A percentile compares a stretch with the other conserved stretches of the same genome.
These are phyloP conservation scores for Fusarium bulbicola DNA, from an alignment of 2,329 filamentous ascomycete species.

Conservation along the genomic window DNA sequence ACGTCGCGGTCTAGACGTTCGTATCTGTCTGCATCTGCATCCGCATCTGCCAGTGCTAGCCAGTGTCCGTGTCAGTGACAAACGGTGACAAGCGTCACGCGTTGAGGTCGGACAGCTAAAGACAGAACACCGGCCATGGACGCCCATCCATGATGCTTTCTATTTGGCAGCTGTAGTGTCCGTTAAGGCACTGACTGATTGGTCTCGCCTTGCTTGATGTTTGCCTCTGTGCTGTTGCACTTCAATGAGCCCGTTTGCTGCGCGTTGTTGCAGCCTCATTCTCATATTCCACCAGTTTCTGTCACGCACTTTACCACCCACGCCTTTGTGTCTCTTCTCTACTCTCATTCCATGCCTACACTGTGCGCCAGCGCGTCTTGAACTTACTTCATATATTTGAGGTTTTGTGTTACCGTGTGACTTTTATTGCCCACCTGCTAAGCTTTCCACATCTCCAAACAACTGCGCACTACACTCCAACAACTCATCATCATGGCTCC, in stretches of 20 bases:
- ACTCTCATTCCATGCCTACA: background rate
- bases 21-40: background rate
- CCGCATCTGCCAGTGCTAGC: background rate
- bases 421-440: background rate
- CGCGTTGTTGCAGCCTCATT: slow-evolving; percentile 3
- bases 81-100: slow-evolving; percentile 22
- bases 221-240: background rate
- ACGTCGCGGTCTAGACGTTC: slow-evolving; percentile 10
- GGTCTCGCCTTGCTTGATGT: background rate
- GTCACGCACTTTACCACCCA: background rate
- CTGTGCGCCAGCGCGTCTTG: slow-evolving; percentile 13
- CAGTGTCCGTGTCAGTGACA: slow-evolving; percentile 16
- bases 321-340: background rate
- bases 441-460: background rate
- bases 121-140: slow-evolving; percentile 3
- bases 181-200: background rate
- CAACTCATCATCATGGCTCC: slow-evolving; percentile 25
- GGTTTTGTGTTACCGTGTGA: slow-evolving; percentile 12
- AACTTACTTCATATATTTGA: background rate
- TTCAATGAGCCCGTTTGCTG: background rate
- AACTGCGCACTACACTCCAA: background rate
- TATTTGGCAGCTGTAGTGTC: slow-evolving; percentile 4
- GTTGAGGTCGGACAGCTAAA: slow-evolving; percentile 33
- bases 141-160: slow-evolving; percentile 21
- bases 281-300: slow-evolving; percentile 1